These are phyloP conservation scores for Antitrichia curtipendula DNA, from an alignment of 225 moss, liverwort and hornwort species.

Conservation along the genomic window DNA sequence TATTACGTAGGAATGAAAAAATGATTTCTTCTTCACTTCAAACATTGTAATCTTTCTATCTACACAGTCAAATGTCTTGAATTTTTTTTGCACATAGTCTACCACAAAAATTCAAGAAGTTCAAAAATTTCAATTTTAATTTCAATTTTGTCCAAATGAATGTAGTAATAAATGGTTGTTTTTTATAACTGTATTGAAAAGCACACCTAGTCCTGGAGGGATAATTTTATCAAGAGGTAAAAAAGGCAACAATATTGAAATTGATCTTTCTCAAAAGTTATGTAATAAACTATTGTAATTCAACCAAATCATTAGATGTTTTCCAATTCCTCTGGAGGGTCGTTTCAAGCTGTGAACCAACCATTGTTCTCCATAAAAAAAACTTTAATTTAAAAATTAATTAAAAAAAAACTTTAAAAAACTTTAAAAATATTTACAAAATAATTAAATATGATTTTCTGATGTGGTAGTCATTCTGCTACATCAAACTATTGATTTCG, in stretches of 20 bases:
- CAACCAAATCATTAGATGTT: too few species aligned
- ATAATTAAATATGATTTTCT: too few species aligned
- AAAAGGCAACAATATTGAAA: not conserved
- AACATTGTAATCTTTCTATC: not conserved
- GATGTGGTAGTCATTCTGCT: too few species aligned
- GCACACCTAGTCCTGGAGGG: accelerated
- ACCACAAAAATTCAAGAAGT: too few species aligned
- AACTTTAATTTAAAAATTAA: too few species aligned
- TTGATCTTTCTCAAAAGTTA: not conserved
- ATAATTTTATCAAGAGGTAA: not conserved
- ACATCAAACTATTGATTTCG: too few species aligned
- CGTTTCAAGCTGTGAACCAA: too few species aligned
- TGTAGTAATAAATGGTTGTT: not conserved
- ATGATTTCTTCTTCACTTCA: not conserved
- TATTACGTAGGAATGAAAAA: not conserved
- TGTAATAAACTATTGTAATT: not conserved
- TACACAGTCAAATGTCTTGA: not conserved
- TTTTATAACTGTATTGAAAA: not conserved
- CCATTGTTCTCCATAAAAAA: too few species aligned
- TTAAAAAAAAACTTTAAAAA: too few species aligned
- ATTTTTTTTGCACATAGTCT: not conserved
- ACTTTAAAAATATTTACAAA: too few species aligned
- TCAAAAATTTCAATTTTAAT: too few species aligned
- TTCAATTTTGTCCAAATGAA: not conserved
- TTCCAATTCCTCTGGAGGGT: too few species aligned